phyloP scores from a whole-genome alignment of 805 yeast genomes.

The Ogataea henricii region DNA sequence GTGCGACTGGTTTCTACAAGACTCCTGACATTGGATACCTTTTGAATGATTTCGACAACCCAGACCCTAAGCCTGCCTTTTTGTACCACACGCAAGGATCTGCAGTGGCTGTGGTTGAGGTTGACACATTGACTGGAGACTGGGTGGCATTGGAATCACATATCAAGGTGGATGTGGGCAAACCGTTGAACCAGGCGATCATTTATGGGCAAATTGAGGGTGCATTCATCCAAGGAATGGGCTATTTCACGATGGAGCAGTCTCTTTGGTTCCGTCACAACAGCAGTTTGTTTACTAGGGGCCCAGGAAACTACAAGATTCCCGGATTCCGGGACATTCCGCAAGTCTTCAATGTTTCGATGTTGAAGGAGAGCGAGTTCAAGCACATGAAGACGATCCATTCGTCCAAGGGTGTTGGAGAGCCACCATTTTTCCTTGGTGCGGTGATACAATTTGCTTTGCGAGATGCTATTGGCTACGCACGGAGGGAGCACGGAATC shows the following conservation, averaged over 20 bases:
- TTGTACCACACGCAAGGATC: slow-evolving; percentile 50
- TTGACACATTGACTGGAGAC: slow-evolving; percentile 50
- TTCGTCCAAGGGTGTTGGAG: slow-evolving; percentile 50
- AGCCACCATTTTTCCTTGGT: slow-evolving; percentile 52
- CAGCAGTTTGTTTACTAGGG: slow-evolving; percentile 46
- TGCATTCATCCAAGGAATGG: slow-evolving; percentile 52
- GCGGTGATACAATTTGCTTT: slow-evolving; percentile 45
- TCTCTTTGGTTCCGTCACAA: slow-evolving; percentile 45
- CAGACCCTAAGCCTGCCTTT: slow-evolving; percentile 47
- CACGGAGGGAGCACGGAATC: slow-evolving; percentile 36
- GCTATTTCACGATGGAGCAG: slow-evolving; percentile 50
- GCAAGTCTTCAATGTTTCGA: slow-evolving; percentile 44
- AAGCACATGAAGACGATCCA: slow-evolving; percentile 46
- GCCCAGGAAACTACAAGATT: slow-evolving; percentile 52
- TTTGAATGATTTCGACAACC: slow-evolving; percentile 35
- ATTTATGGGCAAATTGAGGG: slow-evolving; percentile 55
- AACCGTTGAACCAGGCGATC: slow-evolving; percentile 49
- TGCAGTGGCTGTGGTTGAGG: slow-evolving; percentile 45
- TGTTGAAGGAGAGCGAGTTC: slow-evolving; percentile 43
- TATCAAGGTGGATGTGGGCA: slow-evolving; percentile 50
- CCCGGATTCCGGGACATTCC: slow-evolving; percentile 53
- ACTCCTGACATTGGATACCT: slow-evolving; percentile 49
- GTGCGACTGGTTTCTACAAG: slow-evolving; percentile 52
- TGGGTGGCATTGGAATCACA: slow-evolving; percentile 45
- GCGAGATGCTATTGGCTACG: slow-evolving; percentile 42